phyloP scores from a whole-genome alignment of 2,329 filamentous ascomycete species.

The Acrocalymma vagum region DNA sequence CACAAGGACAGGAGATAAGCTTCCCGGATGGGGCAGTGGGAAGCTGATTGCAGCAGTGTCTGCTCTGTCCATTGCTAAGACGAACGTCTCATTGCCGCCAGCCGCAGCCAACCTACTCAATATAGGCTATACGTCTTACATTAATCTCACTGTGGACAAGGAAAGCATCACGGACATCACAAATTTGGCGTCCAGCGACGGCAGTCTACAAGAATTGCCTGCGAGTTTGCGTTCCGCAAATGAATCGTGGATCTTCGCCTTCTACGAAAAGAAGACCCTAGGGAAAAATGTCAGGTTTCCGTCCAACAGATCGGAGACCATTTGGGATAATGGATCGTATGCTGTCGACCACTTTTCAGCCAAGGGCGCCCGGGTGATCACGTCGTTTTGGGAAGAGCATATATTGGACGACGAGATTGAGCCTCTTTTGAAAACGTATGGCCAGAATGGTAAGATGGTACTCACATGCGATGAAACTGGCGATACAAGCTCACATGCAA shows the following conservation, averaged over 20 bases:
- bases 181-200: too few species aligned
- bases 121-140: constrained; percentile 26
- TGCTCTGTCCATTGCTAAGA: constrained; percentile 12
- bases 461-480: too few species aligned
- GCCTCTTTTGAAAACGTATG: constrained; percentile 40
- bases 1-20: too few species aligned
- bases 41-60: constrained; percentile 35
- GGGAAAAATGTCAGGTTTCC: too few species aligned
- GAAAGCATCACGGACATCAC: too few species aligned
- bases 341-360: constrained; percentile 52
- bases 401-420: constrained; percentile 42
- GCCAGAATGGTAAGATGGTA: constrained; percentile 47
- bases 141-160: too few species aligned
- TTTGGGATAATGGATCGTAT: constrained; percentile 48
- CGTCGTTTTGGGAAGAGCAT: constrained; percentile 51
- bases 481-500: too few species aligned
- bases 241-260: constrained; percentile 45
- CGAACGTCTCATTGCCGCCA: constrained; percentile 9
- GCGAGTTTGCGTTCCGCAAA: too few species aligned
- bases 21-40: constrained; percentile 52
- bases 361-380: constrained; percentile 45
- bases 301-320: constrained; percentile 22
- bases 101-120: too few species aligned
- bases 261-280: constrained; percentile 35
- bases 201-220: too few species aligned